phyloP scores from a whole-genome alignment of 345 rosid species.

The Fremontodendron californicum region DNA sequence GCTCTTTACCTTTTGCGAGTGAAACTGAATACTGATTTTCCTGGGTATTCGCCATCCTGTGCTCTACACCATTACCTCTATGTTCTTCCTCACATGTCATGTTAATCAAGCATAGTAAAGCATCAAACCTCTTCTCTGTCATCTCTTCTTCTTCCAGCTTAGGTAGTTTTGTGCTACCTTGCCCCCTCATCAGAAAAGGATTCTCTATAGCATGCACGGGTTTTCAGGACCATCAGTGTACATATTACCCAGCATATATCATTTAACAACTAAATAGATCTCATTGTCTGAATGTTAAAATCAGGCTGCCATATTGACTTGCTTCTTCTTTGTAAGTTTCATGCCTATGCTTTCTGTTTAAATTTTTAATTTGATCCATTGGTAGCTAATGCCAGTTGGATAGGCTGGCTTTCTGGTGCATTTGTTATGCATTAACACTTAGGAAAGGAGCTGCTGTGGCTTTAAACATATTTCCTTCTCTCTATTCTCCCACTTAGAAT shows the following conservation, averaged over 20 bases:
- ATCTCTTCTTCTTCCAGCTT: background rate
- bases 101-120: background rate
- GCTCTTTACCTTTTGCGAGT: too few relatives aligned
- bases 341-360: background rate
- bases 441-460: background rate
- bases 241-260: background rate
- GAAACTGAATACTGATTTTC: background rate
- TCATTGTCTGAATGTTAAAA: background rate
- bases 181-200: background rate
- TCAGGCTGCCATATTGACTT: background rate
- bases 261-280: background rate
- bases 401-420: background rate
- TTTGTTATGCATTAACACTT: background rate
- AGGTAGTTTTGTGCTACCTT: background rate
- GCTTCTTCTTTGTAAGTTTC: background rate
- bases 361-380: conserved; percentile 2
- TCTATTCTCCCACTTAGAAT: background rate
- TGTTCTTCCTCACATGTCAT: background rate
- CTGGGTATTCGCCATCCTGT: background rate
- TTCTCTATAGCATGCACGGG: background rate
- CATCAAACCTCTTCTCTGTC: background rate
- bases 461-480: background rate
- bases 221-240: background rate
- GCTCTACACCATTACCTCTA: background rate
- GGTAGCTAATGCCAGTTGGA: background rate